Base-by-base conservation (phyloP, 768 basidiomycete species). In the Tephrocybe sp. region DNA sequence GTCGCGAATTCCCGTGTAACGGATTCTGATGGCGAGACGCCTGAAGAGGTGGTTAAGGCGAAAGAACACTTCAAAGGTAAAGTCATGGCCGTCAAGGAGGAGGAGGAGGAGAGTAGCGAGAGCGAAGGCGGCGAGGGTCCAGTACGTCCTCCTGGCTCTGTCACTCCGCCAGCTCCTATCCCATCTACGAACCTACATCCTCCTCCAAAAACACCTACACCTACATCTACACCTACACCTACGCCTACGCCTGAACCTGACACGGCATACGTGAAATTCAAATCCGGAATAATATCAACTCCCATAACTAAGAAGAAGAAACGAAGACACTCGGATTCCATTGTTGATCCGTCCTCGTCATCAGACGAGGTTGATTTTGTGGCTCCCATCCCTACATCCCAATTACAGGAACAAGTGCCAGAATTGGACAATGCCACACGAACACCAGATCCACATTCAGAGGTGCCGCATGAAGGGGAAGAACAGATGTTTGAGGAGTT, bases 81-180 rank as follows among this genome's bases (percentile, higher is more conserved):
- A 16, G 61, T 55, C 16, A 47, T 48, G 11, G 49, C 49, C 46
- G 40, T 57, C 1, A 59, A 58, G 40, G 55, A 54, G 12, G 50
- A 60, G 28, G 50, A 51, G 37, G 50, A 42, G 16, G 42, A 39
- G 2, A 49, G 43, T 41, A 16, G 42, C 25, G n/a, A 13, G n/a
- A 48, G 44, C 26, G 43, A 41, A 16, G 19, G 31, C 25, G 42
- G 44, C 12, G 45, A 40, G 28, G 38, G 19, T 21, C 26, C 37
- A 31, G 30, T 16, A 25, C 44, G 44, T 9, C 21, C 19, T 9
- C 21, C 19, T 9, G 37, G 25, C 15, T 35, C 26, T 25, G 34
- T 26, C 4, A 19, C 37, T 37, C 32, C 47, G 24, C 13, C 37
- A 38, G n/a, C 44, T 12, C 24, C 27, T 15, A 40, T 24, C n/a